Conservation (phyloP, 2,329 filamentous ascomycete species). For the Fusarium virguliforme region DNA sequence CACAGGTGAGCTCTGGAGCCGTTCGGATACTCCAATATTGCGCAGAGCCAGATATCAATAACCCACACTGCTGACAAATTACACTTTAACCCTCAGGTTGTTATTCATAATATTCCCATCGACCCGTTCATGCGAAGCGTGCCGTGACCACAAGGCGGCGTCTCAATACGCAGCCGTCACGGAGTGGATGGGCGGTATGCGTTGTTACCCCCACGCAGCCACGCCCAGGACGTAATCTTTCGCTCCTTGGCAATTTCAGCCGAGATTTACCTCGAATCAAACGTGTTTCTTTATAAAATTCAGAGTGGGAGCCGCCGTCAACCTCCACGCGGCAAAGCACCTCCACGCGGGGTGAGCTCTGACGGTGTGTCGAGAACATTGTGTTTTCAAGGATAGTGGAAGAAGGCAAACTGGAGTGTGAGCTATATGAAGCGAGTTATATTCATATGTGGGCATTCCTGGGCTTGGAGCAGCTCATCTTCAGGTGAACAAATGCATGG, state of each 20-base stretch:
- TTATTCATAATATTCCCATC: neutral
- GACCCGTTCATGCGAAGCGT: neutral
- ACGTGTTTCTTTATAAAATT: neutral
- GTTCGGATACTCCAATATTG: no score
- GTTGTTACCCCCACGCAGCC: neutral
- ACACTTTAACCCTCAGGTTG: neutral
- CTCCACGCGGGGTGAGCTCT: neutral
- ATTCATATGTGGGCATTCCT: no score
- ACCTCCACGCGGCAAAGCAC: neutral
- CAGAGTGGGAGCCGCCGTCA: neutral
- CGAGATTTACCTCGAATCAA: conserved; percentile 11
- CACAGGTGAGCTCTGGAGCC: no score
- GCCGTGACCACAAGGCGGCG: conserved; percentile 1
- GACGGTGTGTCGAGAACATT: no score
- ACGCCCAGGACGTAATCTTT: conserved; percentile 1
- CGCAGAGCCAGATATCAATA: neutral
- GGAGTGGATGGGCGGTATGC: neutral
- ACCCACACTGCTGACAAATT: neutral
- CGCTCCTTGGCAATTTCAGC: conserved; percentile 4
- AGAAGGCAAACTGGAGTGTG: no score
- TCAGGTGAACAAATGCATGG: no score
- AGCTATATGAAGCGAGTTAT: no score
- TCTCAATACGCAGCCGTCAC: neutral
- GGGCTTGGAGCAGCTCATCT: no score
- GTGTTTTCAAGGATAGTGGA: no score